These are phyloP conservation scores for Phoenix roebelenii DNA, from an alignment of 176 grass and related monocot species.

Conservation along the genomic window DNA sequence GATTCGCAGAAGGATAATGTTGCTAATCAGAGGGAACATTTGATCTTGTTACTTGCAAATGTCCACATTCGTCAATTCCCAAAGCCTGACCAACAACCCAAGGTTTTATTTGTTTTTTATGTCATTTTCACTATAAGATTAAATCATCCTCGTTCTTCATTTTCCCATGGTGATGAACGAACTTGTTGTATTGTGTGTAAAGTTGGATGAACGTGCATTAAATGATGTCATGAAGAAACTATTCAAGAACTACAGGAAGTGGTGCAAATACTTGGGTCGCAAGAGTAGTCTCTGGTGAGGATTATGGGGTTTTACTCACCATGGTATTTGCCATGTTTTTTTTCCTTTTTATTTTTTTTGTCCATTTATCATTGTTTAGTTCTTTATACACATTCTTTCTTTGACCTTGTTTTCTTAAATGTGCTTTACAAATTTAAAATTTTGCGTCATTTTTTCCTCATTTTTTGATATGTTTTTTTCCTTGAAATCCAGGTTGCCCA, in stretches of 20 bases:
- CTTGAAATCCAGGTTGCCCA: slow-evolving; percentile 56
- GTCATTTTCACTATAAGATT: neutral
- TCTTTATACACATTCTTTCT: too few relatives aligned
- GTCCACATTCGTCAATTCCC: slow-evolving; percentile 59
- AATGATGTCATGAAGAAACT: slow-evolving; percentile 81
- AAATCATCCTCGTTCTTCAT: neutral
- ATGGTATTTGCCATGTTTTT: neutral
- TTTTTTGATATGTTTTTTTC: slow-evolving; percentile 9
- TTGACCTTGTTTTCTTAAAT: neutral
- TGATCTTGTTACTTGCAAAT: slow-evolving; percentile 91
- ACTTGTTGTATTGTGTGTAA: slow-evolving; percentile 2
- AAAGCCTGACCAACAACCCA: slow-evolving; percentile 51
- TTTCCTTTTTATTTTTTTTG: neutral
- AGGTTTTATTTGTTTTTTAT: slow-evolving; percentile 33
- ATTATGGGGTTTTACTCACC: slow-evolving; percentile 2
- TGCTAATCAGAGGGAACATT: slow-evolving; percentile 87
- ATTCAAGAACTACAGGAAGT: slow-evolving; percentile 91
- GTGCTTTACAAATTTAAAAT: neutral
- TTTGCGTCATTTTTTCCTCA: slow-evolving; percentile 1
- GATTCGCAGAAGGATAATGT: slow-evolving; percentile 83
- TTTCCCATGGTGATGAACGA: too few relatives aligned
- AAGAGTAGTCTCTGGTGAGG: slow-evolving; percentile 85
- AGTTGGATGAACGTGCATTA: slow-evolving; percentile 76
- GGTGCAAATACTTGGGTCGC: slow-evolving; percentile 79
- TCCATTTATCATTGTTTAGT: too few relatives aligned